A percentile compares a stretch with the other conserved stretches of the same genome.
phyloP scores from a whole-genome alignment of 2,329 filamentous ascomycete species.

The Trichoderma pleuroti region DNA sequence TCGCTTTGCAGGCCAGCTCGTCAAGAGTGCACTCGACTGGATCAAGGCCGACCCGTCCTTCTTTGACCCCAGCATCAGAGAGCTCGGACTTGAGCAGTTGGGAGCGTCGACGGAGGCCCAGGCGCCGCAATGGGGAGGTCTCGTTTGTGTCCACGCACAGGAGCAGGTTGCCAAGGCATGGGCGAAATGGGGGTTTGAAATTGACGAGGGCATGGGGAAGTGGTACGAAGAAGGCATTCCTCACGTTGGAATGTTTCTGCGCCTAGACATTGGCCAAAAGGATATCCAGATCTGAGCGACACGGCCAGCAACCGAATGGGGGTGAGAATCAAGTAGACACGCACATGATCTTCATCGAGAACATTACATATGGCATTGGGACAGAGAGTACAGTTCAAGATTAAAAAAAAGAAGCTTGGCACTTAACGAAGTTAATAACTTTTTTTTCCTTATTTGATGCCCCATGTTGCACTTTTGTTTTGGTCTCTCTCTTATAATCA shows the following conservation, averaged over 20 bases:
- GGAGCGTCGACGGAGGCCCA: slow-evolving; percentile 37
- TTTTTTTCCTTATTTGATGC: slow-evolving; percentile 15
- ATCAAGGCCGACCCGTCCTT: slow-evolving; percentile 56
- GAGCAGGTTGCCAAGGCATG: slow-evolving; percentile 62
- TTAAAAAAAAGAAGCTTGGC: not conserved
- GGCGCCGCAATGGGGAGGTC: slow-evolving; percentile 65
- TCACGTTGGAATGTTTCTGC: slow-evolving; percentile 77
- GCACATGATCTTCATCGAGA: not conserved
- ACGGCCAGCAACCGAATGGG: not conserved
- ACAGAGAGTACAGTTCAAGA: not conserved
- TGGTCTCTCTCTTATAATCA: slow-evolving; percentile 14
- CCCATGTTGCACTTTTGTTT: slow-evolving; percentile 11
- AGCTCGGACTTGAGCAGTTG: slow-evolving; percentile 43
- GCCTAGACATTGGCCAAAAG: slow-evolving; percentile 38
- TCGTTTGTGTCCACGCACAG: slow-evolving; percentile 79
- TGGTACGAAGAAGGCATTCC: slow-evolving; percentile 84
- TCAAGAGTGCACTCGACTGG: slow-evolving; percentile 67
- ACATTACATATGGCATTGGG: not conserved
- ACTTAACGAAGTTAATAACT: not conserved
- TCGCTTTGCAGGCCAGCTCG: slow-evolving; percentile 62
- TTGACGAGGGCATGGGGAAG: slow-evolving; percentile 67
- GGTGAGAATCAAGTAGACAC: not conserved
- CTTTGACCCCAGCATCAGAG: slow-evolving; percentile 50
- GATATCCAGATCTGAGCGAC: slow-evolving; percentile 25
- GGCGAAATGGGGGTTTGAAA: slow-evolving; percentile 66